A percentile compares a stretch with the other conserved stretches of the same genome.
phyloP scores from a whole-genome alignment of 352 stramenopile species.

The Poterioochromonas sp. region DNA sequence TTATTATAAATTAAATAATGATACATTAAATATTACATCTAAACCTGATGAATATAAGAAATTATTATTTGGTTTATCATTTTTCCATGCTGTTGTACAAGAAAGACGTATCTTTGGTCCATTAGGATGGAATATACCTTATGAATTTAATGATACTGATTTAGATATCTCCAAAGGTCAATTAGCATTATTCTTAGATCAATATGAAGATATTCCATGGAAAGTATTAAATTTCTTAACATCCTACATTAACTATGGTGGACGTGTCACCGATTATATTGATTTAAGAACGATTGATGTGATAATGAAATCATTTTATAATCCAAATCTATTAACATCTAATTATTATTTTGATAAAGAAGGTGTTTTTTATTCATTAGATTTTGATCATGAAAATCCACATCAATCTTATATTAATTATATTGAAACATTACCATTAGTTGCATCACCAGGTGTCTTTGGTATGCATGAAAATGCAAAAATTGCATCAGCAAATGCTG shows the following conservation, averaged over 20 bases:
- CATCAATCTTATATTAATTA: conserved; percentile 76
- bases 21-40: conserved; percentile 62
- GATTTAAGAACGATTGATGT: conserved; percentile 83
- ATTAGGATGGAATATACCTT: conserved; percentile 90
- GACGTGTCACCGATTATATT: conserved; percentile 83
- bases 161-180: conserved; percentile 81
- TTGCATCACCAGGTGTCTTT: conserved; percentile 78
- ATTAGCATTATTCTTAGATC: conserved; percentile 76
- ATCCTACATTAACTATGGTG: conserved; percentile 85
- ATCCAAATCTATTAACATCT: conserved; percentile 59
- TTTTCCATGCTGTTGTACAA: conserved; percentile 68
- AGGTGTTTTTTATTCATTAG: conserved; percentile 72
- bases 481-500: conserved; percentile 83
- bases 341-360: conserved; percentile 50
- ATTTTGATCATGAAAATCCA: conserved; percentile 56
- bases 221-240: conserved; percentile 78
- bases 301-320: conserved; percentile 81
- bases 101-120: conserved; percentile 86
- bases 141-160: conserved; percentile 93
- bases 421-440: conserved; percentile 78
- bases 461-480: conserved; percentile 86
- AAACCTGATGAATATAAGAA: conserved; percentile 82
- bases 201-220: conserved; percentile 74
- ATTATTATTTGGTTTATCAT: conserved; percentile 76
- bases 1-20: conserved; percentile 84